Evolutionary conservation across 192 early-diverging fungal genomes (phyloP), one percentile per base, ranked within the genome.

Genomic region (Funneliformis mosseae): DNA sequence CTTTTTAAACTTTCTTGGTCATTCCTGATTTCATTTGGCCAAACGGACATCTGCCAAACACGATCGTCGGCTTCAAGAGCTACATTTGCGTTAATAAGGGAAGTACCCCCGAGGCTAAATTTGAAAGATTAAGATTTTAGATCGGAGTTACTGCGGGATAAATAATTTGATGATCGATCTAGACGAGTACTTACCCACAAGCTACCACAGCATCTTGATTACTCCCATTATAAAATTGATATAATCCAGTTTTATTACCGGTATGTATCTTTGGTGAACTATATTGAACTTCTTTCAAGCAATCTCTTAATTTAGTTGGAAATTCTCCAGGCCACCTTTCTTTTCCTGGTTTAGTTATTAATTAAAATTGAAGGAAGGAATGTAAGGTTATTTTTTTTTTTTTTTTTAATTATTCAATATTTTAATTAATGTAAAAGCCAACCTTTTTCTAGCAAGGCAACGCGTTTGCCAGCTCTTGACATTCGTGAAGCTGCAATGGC

Each of bases 241-340:
- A 86, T 23, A 86, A 78, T 70, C 85, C 85, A 28, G 82, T 82
- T 45, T 81, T 78, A 28, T 83, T 82, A 67, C 84, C 86, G 0
- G 4, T 14, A 48, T 83, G 79, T 3, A 76, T 76, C 33, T 81
- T 71, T 59, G 80, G 76, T 14, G 76, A 76, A 46, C 79, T 79
- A 74, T 79, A 81, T 69, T 87, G 86, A 50, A 84, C 72, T 45
- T 87, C 86, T 39, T 79, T 79, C 4, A 83, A 60, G n/a, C 73
- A 71, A 16, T 84, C 80, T n/a, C 67, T 39, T 0, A 78, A 68
- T 9, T 85, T 74, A 75, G 82, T 71, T 39, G 86, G 86, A 71
- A 79, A 87, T 50, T 87, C 86, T 10, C 86, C 86, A 14, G 86
- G 86, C 86, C 86, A 87, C 27, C 83, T 82, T 80, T 87, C 86